Percentiles rank a stretch among this genome's conserved stretches.
These are phyloP conservation scores for Citrus cavaleriei DNA, from an alignment of 345 rosid genomes.

Conservation along the genomic window DNA sequence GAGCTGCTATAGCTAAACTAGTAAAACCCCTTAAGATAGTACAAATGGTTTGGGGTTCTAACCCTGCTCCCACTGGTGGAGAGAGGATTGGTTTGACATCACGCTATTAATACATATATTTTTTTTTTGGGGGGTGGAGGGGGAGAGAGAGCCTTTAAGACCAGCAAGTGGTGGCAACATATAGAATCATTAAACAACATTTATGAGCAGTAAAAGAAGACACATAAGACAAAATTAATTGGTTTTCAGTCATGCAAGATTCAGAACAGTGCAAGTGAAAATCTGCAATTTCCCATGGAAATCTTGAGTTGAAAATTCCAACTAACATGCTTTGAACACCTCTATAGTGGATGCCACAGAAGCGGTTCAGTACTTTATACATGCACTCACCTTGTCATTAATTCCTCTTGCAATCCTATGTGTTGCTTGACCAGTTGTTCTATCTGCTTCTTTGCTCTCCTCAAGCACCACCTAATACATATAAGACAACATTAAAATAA, in stretches of 20 bases:
- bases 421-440: constrained; percentile 64
- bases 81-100: neutral
- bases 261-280: neutral
- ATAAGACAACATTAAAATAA: neutral
- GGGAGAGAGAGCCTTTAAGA: neutral
- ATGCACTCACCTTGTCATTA: constrained; percentile 55
- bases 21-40: too few relatives aligned
- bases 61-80: neutral
- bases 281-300: neutral
- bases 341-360: neutral
- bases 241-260: neutral
- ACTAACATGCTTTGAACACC: neutral
- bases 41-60: neutral
- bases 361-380: neutral
- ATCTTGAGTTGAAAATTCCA: neutral
- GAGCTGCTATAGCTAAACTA: too few relatives aligned
- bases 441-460: constrained; percentile 87
- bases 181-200: neutral
- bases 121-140: too few relatives aligned
- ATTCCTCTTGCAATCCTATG: constrained; percentile 84
- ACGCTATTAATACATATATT: too few relatives aligned
- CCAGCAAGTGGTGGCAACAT: neutral
- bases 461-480: constrained; percentile 55
- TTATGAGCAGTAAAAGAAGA: neutral
- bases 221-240: neutral